These are phyloP conservation scores for Hygrocybe punicea DNA, from an alignment of 768 basidiomycete species.

Conservation along the genomic window DNA sequence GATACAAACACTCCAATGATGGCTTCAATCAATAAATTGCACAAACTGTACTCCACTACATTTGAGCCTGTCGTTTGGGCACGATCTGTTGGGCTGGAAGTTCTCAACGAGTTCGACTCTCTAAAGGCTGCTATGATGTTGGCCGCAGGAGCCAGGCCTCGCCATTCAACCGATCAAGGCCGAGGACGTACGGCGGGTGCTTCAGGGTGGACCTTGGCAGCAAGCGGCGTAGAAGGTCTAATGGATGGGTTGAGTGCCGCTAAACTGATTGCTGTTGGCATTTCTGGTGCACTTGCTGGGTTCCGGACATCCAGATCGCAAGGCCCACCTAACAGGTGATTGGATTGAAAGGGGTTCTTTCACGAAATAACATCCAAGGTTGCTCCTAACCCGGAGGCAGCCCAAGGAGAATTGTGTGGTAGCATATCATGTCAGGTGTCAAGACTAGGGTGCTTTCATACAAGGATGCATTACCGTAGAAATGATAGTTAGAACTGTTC, in stretches of 20 bases:
- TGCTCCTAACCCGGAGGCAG: too few species aligned
- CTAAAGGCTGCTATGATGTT: slow-evolving; percentile 85
- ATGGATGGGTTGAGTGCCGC: slow-evolving; percentile 34
- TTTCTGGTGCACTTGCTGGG: slow-evolving; percentile 28
- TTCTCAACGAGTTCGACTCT: slow-evolving; percentile 82
- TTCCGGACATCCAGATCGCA: slow-evolving; percentile 15
- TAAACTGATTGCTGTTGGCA: slow-evolving; percentile 24
- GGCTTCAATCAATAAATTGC: slow-evolving; percentile 82
- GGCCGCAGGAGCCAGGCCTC: slow-evolving; percentile 53
- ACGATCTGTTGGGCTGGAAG: slow-evolving; percentile 82
- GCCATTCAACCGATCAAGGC: neutral
- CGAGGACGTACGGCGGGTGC: neutral
- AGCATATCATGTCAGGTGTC: too few species aligned
- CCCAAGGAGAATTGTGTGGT: too few species aligned
- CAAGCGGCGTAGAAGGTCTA: slow-evolving; percentile 47
- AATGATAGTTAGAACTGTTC: too few species aligned
- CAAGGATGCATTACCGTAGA: too few species aligned
- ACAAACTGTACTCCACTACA: slow-evolving; percentile 77
- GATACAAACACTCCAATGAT: too few species aligned
- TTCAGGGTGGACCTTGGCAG: slow-evolving; percentile 36
- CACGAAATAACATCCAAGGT: too few species aligned
- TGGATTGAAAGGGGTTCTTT: too few species aligned
- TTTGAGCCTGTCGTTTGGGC: slow-evolving; percentile 76
- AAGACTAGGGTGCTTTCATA: too few species aligned
- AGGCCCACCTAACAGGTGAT: neutral